Conservation (phyloP, 2,329 filamentous ascomycete species). For the Decorospora gaudefroyi region DNA sequence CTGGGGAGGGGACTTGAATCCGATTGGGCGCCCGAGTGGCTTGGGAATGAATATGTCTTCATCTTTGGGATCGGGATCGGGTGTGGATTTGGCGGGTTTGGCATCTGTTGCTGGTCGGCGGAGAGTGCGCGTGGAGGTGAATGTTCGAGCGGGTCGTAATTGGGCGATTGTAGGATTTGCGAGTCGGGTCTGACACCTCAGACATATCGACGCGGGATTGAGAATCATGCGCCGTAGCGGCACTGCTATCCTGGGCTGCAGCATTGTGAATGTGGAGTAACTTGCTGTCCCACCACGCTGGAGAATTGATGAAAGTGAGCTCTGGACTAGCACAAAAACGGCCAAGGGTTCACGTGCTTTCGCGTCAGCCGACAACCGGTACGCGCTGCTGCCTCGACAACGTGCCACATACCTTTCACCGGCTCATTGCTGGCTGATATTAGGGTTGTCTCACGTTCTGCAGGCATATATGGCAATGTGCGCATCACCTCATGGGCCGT, state of each 20-base stretch:
- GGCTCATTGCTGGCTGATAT: constrained; percentile 2
- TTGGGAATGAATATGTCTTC: constrained; percentile 55
- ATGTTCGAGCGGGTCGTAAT: constrained; percentile 22
- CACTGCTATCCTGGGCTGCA: constrained; percentile 38
- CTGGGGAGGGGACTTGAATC: constrained; percentile 72
- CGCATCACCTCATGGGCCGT: not conserved
- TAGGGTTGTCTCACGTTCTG: not conserved
- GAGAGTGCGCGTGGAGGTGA: constrained; percentile 33
- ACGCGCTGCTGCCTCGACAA: constrained; percentile 24
- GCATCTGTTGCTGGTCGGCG: constrained; percentile 22
- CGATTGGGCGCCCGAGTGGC: constrained; percentile 73
- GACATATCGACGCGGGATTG: constrained; percentile 20
- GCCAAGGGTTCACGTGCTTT: constrained; percentile 24
- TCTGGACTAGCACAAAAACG: constrained; percentile 19
- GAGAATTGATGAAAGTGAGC: constrained; percentile 18
- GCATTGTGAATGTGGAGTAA: constrained; percentile 28
- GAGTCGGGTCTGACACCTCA: constrained; percentile 21
- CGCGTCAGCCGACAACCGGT: constrained; percentile 21
- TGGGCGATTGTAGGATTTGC: constrained; percentile 16
- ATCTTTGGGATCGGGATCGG: constrained; percentile 23
- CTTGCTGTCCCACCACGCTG: constrained; percentile 10
- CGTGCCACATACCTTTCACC: constrained; percentile 10
- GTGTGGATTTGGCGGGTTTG: constrained; percentile 11
- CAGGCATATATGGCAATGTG: constrained; percentile 9
- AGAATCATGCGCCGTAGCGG: constrained; percentile 22